These are phyloP conservation scores for Candida adriatica DNA, from an alignment of 805 yeast species.

Conservation along the genomic window DNA sequence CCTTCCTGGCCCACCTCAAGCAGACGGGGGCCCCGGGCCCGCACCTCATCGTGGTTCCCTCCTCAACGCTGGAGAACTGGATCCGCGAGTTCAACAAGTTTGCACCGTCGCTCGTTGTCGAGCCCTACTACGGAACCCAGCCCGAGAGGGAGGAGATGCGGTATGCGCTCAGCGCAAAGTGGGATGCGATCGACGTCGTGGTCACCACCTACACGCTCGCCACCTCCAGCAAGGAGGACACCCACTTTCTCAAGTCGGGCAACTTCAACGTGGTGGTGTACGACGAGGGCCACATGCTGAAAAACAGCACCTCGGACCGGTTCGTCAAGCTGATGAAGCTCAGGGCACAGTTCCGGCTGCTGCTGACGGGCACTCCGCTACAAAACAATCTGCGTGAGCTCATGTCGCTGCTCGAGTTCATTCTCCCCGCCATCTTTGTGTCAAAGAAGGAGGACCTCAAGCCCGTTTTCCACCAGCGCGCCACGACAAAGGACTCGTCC, in stretches of 20 bases:
- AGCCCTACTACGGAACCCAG: constrained; percentile 91
- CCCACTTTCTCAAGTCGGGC: constrained; percentile 65
- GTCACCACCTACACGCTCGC: constrained; percentile 94
- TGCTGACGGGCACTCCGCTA: constrained; percentile 94
- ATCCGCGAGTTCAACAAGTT: constrained; percentile 87
- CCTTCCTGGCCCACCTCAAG: constrained; percentile 82
- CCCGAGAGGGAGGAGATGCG: constrained; percentile 81
- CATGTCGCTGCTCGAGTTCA: constrained; percentile 84
- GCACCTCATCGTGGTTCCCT: constrained; percentile 90
- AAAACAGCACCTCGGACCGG: constrained; percentile 83
- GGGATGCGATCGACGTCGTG: constrained; percentile 68
- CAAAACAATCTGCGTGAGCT: constrained; percentile 90
- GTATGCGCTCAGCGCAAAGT: constrained; percentile 48
- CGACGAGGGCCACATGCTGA: constrained; percentile 97
- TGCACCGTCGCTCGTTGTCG: constrained; percentile 73
- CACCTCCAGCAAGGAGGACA: constrained; percentile 77
- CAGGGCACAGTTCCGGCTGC: constrained; percentile 73
- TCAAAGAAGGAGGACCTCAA: constrained; percentile 78
- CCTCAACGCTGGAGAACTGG: constrained; percentile 97
- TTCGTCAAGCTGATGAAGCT: constrained; percentile 81
- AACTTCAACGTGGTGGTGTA: constrained; percentile 84
- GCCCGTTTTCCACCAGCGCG: constrained; percentile 81
- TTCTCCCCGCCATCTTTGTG: constrained; percentile 74
- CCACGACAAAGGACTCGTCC: constrained; percentile 50
- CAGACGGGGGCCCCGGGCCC: constrained; percentile 64